Conservation (phyloP, 352 stramenopile species). For the Phytophthora chlamydospora region DNA sequence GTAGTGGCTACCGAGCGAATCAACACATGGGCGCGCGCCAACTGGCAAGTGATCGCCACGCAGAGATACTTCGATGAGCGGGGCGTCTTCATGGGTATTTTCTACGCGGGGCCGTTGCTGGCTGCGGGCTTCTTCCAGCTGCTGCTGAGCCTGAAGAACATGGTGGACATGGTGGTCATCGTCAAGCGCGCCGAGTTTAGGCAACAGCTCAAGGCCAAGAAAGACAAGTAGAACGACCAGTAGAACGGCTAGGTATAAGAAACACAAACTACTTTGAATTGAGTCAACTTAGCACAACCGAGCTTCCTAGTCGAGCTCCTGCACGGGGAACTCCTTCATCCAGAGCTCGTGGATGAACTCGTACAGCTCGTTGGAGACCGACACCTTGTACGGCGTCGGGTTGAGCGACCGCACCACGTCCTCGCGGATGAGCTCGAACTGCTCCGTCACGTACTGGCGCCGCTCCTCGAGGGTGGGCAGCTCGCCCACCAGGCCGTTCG, state of each 20-base stretch:
- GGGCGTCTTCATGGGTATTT: constrained; percentile 86
- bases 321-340: constrained; percentile 91
- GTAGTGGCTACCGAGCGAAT: constrained; percentile 63
- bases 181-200: constrained; percentile 77
- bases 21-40: constrained; percentile 62
- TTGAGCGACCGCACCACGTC: constrained; percentile 96
- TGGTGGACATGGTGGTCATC: constrained; percentile 80
- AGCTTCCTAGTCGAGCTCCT: constrained; percentile 71
- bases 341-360: constrained; percentile 97
- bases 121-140: constrained; percentile 81
- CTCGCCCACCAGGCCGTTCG: constrained; percentile 69
- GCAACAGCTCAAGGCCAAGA: constrained; percentile 55
- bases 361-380: constrained; percentile 83
- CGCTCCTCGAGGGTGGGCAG: constrained; percentile 82
- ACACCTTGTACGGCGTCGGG: constrained; percentile 96
- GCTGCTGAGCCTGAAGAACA: constrained; percentile 78
- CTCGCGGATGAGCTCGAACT: constrained; percentile 94
- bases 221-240: constrained; percentile 44
- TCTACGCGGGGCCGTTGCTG: constrained; percentile 79
- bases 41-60: constrained; percentile 73
- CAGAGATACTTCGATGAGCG: constrained; percentile 86
- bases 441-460: constrained; percentile 87
- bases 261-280: constrained; percentile 28
- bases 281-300: constrained; percentile 31
- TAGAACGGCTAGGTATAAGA: constrained; percentile 4